Base-by-base conservation (phyloP, 1,139 yeast species). In the Diutina mesorugosa region DNA sequence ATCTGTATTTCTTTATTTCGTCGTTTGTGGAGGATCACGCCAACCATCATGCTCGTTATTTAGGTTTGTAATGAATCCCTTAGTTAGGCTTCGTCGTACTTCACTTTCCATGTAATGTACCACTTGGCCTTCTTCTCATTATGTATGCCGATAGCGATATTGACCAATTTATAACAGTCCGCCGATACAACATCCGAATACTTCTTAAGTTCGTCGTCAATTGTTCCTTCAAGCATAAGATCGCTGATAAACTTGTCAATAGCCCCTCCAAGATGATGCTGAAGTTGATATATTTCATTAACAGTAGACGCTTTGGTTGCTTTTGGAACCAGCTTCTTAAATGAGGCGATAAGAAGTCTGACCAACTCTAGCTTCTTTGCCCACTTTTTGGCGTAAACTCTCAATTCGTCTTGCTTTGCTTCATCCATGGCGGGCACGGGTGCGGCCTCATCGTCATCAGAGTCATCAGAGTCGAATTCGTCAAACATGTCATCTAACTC, bases 11-110 rank as follows among this genome's bases (percentile, higher is more conserved):
- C 69, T 93, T 90, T 69, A 79, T 93, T 60, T 80, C 95, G 58
- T 71, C 90, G 0, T 91, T 90, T 69, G 88, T 87, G 29, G 87
- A 81, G 59, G 90, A 85, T 54, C 98, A 93, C 67, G 90, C 96
- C 53, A 81, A 79, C 61, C 93, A 85, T 68, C 98, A 93, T 66
- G 96, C 96, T 10, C 85, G 84, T 70, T 79, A 83, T 61, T 75
- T 91, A 62, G 54, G 46, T 5, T 38, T 51, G 29, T 10, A 16
- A n/a, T 29, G 6, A 8, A n/a, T 32, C 32, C 7, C 14, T 50
- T 9, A 6, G 29, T 32, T 50, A 32, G 16, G 16, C 14, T 4
- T 60, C 62, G 46, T 56, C 51, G 59, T 69, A 78, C 64, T 80
- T 80, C 1, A 65, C 57, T 50, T 67, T 68, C 85, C 85, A 81